Evolutionary conservation across 495 filamentous ascomycete species (phyloP).

Genomic region (Thozetella sp.): DNA sequence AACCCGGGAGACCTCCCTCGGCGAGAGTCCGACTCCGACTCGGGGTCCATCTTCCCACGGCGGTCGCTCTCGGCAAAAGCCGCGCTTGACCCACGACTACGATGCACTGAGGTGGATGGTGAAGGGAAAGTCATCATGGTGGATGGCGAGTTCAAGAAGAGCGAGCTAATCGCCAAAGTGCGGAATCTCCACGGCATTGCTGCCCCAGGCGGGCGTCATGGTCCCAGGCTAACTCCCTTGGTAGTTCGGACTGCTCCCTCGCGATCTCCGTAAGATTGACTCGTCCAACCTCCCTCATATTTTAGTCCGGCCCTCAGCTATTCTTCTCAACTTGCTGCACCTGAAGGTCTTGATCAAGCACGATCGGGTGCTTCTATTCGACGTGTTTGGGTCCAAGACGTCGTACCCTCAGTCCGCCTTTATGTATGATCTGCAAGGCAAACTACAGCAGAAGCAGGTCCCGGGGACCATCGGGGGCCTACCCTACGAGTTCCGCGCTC

Average conservation of each 20-base stretch:
- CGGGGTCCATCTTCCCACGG: conserved; percentile 57
- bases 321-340: conserved; percentile 92
- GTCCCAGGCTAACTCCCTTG: conserved; percentile 13
- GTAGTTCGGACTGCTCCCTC: conserved; percentile 92
- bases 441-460: conserved; percentile 56
- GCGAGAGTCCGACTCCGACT: conserved; percentile 46
- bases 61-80: conserved; percentile 69
- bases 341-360: conserved; percentile 92
- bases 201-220: not conserved
- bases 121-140: conserved; percentile 94
- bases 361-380: conserved; percentile 91
- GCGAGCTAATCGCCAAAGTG: conserved; percentile 94
- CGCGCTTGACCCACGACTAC: conserved; percentile 75
- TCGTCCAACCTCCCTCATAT: conserved; percentile 98
- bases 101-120: conserved; percentile 94
- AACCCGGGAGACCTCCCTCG: conserved; percentile 53
- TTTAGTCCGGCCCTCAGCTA: conserved; percentile 89
- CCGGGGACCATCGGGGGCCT: conserved; percentile 49
- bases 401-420: conserved; percentile 95
- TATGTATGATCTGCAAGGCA: conserved; percentile 84
- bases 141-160: conserved; percentile 96
- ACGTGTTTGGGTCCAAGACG: conserved; percentile 92
- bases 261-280: conserved; percentile 96
- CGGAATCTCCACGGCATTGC: conserved; percentile 15
- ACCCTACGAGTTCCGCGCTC: conserved; percentile 73